Percentiles rank a stretch among this genome's conserved stretches.
These are phyloP conservation scores for Coniella vitis DNA, from an alignment of 2,329 filamentous ascomycete genomes.

Conservation along the genomic window DNA sequence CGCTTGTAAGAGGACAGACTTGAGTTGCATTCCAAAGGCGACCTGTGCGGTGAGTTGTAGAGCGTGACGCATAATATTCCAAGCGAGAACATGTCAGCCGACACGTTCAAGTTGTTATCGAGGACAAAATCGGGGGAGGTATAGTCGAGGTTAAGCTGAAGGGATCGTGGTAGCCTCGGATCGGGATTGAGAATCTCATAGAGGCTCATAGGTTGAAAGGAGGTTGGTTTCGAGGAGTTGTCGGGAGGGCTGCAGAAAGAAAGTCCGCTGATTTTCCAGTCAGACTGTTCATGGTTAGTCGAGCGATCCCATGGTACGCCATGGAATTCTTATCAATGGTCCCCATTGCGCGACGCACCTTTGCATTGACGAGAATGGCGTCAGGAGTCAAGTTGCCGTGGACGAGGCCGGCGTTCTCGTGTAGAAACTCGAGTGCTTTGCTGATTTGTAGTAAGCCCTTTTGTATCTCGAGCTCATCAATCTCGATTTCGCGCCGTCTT, in stretches of 20 bases:
- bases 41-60: constrained; percentile 90
- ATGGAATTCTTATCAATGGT: not conserved
- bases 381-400: constrained; percentile 94
- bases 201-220: constrained; percentile 72
- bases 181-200: constrained; percentile 82
- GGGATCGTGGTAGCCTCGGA: constrained; percentile 68
- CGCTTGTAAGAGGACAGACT: constrained; percentile 82
- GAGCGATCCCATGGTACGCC: not conserved
- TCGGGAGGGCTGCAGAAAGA: constrained; percentile 80
- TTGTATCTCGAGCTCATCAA: constrained; percentile 96
- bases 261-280: constrained; percentile 98
- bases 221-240: constrained; percentile 64
- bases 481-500: constrained; percentile 74
- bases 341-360: constrained; percentile 45
- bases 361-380: constrained; percentile 87
- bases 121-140: constrained; percentile 91
- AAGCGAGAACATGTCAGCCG: constrained; percentile 89
- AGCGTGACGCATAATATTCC: constrained; percentile 82
- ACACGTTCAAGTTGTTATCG: constrained; percentile 76
- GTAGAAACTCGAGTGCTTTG: constrained; percentile 89
- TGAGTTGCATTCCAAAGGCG: constrained; percentile 74
- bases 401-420: constrained; percentile 88
- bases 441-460: constrained; percentile 90
- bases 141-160: constrained; percentile 89
- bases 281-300: constrained; percentile 52